Evolutionary conservation across 1,284 basidiomycete genomes (phyloP), one percentile per base, ranked within the genome.

Genomic region (Ganoderma meredithae): DNA sequence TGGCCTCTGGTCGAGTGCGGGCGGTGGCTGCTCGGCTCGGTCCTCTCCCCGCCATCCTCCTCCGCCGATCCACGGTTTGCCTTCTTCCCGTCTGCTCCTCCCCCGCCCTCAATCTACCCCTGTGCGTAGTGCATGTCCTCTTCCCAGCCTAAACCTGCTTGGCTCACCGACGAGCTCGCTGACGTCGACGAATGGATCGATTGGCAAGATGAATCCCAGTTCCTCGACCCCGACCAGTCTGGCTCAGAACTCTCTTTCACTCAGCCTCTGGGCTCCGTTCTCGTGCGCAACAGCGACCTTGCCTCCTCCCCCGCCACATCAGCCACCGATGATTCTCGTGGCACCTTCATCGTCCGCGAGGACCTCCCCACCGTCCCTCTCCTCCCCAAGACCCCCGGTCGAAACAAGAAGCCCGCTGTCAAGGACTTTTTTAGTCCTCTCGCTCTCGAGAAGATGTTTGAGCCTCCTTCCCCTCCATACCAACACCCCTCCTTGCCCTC

Each of bases 371-470:
- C 81, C 55, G 80, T 80, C n/a, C 85, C 86, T 1, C 74, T 92
- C 62, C 78, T 90, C 36, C 87, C 88, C 55, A 89, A 88, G 76
- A 90, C 90, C 3, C 90, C 91, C 31, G 88, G 88, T 8, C 80
- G 81, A 69, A 84, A 80, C 74, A 91, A 86, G 82, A 93, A 88
- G 75, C 82, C 82, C 31, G 75, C 81, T 40, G 85, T 91, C 55
- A 95, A 93, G 79, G 90, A 94, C 77, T 89, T 97, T 75, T 97
- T 97, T 80, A 93, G 90, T 63, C 94, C 94, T 0, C 79, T 95
- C 65, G 90, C 92, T 5, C 84, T 97, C 12, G 95, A 97, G 79
- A 86, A 86, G 64, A 95, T 97, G 93, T 97, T 97, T 74, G 92
- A 96, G 71, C 95, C 95, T 7, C 95, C 95, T 0, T 93, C 94